phyloP scores from a whole-genome alignment of 306 rosid genomes.

The Sindora glabra region DNA sequence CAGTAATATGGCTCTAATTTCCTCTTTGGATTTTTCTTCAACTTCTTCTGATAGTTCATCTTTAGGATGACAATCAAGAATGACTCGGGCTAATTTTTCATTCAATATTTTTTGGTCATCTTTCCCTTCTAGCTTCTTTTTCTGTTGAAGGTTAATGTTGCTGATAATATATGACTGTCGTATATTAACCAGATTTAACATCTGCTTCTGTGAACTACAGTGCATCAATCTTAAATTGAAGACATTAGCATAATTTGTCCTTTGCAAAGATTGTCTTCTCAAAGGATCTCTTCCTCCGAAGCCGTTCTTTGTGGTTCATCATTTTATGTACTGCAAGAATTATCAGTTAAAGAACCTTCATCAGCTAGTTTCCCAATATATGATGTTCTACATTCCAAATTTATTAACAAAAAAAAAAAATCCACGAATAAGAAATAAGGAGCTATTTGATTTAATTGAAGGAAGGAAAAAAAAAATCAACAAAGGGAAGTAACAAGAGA shows the following conservation, averaged over 20 bases:
- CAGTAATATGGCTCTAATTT: constrained; percentile 12
- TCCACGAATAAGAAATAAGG: too few relatives aligned
- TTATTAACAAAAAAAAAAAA: too few relatives aligned
- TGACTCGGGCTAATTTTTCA: constrained; percentile 65
- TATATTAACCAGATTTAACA: background rate
- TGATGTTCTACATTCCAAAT: too few relatives aligned
- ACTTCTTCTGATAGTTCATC: constrained; percentile 16
- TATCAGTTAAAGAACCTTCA: too few relatives aligned
- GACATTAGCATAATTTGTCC: constrained; percentile 19
- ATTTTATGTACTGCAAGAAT: constrained; percentile 29
- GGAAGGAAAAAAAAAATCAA: too few relatives aligned
- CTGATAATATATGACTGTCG: constrained; percentile 25
- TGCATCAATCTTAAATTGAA: background rate
- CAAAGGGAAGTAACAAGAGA: too few relatives aligned
- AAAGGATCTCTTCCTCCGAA: constrained; percentile 57
- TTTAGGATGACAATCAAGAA: constrained; percentile 37
- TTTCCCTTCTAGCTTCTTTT: constrained; percentile 30
- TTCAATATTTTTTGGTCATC: constrained; percentile 40
- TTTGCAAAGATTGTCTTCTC: constrained; percentile 46
- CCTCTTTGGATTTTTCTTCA: constrained; percentile 20
- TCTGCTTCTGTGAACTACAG: background rate
- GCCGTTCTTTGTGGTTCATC: constrained; percentile 69
- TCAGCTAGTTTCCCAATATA: too few relatives aligned
- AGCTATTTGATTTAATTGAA: too few relatives aligned
- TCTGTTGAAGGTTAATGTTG: constrained; percentile 17